Base-by-base conservation (phyloP, 2,329 filamentous ascomycete genomes). In the Aphanocladium album region DNA sequence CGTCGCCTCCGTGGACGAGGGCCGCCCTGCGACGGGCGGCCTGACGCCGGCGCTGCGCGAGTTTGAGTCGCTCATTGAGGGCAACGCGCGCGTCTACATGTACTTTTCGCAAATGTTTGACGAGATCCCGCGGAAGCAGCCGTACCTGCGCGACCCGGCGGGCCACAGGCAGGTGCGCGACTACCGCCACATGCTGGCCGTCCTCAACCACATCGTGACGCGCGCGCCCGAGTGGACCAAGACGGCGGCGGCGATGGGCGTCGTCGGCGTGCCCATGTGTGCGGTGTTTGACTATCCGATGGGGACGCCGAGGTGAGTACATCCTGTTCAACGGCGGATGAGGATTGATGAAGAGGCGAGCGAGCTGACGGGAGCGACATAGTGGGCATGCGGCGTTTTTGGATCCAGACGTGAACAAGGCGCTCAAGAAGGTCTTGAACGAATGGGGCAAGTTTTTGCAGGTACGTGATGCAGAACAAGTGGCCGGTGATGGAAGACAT, bases 71-170 rank as follows among this genome's bases (percentile, higher is more conserved):
- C 74, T 90, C 25, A 90, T 91, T 63, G 87, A 90, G 70, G 71
- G 71, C 30, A 85, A 85, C 64, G 75, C 86, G 1, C 80, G 85
- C 23, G 75, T 90, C 27, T 87, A 84, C 75, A 86, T 90, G 79
- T 83, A 86, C 70, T 84, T 89, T 68, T 76, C 76, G 25, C 76
- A 81, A 64, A 90, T 90, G 88, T 90, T 88, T 72, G 77, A 83
- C 33, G 84, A 90, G 72, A 77, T 90, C 21, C 87, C 88, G 0
- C 69, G 70, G 35, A 85, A 84, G 70, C 74, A 79, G 19, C 82
- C 83, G 0, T 90, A 90, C 72, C 69, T 72, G 62, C 77, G 75
- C 7, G 87, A 89, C 62, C 86, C 87, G 0, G 84, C 82, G 1
- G 87, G 86, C 1, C 76, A 79, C 57, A 79, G 76, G 37, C 85